Evolutionary conservation across 2,329 filamentous ascomycete species (phyloP).

Genomic region (Claviceps sp.): DNA sequence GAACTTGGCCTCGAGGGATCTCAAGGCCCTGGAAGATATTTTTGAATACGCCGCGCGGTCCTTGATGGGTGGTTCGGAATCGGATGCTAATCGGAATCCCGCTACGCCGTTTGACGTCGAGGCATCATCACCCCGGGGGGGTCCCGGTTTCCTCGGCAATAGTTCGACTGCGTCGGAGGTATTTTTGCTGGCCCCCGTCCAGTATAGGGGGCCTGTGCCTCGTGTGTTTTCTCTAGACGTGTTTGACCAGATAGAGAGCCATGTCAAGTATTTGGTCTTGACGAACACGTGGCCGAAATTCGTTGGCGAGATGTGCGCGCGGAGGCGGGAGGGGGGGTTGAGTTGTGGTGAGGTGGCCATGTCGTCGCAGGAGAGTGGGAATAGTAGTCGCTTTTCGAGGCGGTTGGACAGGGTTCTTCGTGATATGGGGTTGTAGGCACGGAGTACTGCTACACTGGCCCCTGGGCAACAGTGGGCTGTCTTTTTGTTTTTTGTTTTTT

Average conservation of each 20-base stretch:
- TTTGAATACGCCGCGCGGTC: slow-evolving; percentile 38
- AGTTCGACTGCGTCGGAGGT: slow-evolving; percentile 29
- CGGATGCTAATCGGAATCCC: slow-evolving; percentile 15
- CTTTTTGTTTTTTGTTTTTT: neutral
- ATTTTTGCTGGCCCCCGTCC: slow-evolving; percentile 25
- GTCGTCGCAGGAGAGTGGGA: neutral
- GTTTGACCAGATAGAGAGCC: slow-evolving; percentile 43
- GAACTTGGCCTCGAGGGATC: slow-evolving; percentile 44
- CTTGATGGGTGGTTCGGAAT: slow-evolving; percentile 24
- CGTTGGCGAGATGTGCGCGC: slow-evolving; percentile 16
- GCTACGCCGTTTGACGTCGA: slow-evolving; percentile 23
- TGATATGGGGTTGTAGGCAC: slow-evolving; percentile 1
- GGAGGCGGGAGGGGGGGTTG: slow-evolving; percentile 7
- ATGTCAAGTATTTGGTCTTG: slow-evolving; percentile 52
- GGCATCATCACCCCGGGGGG: neutral
- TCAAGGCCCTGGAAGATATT: slow-evolving; percentile 34
- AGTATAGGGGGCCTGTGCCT: slow-evolving; percentile 29
- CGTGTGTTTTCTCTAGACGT: slow-evolving; percentile 32
- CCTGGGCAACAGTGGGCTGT: neutral
- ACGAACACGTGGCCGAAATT: slow-evolving; percentile 56
- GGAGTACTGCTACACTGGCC: no score
- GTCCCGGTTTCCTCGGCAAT: slow-evolving; percentile 10
- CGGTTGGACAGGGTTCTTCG: slow-evolving; percentile 1
- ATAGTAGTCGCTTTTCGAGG: neutral
- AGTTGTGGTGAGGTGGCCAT: neutral